Conservation (phyloP, 1,284 basidiomycete species). For the Fomitiporia mediterranea region DNA sequence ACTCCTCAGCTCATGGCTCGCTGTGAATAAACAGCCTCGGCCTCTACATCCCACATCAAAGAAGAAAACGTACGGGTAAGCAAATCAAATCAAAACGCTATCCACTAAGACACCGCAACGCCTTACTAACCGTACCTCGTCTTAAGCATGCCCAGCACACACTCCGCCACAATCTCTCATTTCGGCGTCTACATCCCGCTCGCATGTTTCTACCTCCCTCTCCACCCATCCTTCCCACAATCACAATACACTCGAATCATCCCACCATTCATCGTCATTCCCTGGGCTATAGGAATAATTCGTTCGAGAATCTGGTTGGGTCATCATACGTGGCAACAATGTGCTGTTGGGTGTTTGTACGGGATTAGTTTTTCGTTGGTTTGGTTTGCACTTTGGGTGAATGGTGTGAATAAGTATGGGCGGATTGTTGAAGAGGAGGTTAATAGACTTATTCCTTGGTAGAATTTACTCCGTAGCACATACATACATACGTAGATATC, state of each 20-base stretch:
- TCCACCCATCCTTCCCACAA: slow-evolving; percentile 43
- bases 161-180: slow-evolving; percentile 73
- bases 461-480: not conserved
- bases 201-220: slow-evolving; percentile 49
- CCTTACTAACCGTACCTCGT: too few relatives aligned
- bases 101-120: not conserved
- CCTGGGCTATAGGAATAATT: slow-evolving; percentile 53
- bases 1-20: not conserved
- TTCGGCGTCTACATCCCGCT: slow-evolving; percentile 66
- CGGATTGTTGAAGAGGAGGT: slow-evolving; percentile 7
- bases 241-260: slow-evolving; percentile 32
- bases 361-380: slow-evolving; percentile 51
- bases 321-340: slow-evolving; percentile 76
- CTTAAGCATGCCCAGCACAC: slow-evolving; percentile 79
- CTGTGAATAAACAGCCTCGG: slow-evolving; percentile 44
- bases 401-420: slow-evolving; percentile 15
- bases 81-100: not conserved
- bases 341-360: slow-evolving; percentile 58
- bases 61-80: slow-evolving; percentile 64
- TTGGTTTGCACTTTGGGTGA: slow-evolving; percentile 63
- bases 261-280: slow-evolving; percentile 44
- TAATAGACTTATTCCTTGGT: not conserved
- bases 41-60: slow-evolving; percentile 41
- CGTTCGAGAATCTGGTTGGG: slow-evolving; percentile 75
- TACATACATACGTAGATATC: too few relatives aligned